Conservation (phyloP, 2,329 filamentous ascomycete species). For the Ascosphaera acerosa region DNA sequence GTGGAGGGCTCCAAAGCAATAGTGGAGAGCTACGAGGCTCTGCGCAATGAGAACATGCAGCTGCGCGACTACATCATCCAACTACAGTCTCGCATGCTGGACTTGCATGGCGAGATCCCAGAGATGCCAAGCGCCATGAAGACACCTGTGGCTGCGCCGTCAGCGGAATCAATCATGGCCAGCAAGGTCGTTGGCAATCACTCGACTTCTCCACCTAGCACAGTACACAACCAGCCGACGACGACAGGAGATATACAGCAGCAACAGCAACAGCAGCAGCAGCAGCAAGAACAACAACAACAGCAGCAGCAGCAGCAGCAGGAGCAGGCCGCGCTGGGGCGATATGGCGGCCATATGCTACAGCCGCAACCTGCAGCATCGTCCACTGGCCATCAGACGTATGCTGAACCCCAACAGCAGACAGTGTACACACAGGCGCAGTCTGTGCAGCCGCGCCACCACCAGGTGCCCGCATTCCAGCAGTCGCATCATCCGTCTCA, state of each 20-base stretch:
- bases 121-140: constrained; percentile 32
- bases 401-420: no score
- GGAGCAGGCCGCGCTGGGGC: no score
- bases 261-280: background rate
- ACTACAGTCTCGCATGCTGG: constrained; percentile 64
- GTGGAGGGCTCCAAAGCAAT: constrained; percentile 57
- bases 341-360: no score
- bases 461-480: no score
- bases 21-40: constrained; percentile 50
- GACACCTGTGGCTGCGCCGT: background rate
- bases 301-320: constrained; percentile 1
- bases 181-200: background rate
- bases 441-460: no score
- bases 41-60: constrained; percentile 73
- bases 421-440: no score
- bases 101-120: constrained; percentile 60
- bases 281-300: background rate
- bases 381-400: no score
- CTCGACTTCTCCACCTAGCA: background rate
- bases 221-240: constrained; percentile 10
- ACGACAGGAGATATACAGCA: constrained; percentile 14
- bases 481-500: no score
- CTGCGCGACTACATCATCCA: constrained; percentile 82
- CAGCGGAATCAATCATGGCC: background rate
- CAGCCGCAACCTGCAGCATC: no score